Percentiles rank a stretch among this genome's conserved stretches.
Evolutionary conservation across 1,284 basidiomycete species (phyloP).

Genomic region (Singerocomus rubriflavus): DNA sequence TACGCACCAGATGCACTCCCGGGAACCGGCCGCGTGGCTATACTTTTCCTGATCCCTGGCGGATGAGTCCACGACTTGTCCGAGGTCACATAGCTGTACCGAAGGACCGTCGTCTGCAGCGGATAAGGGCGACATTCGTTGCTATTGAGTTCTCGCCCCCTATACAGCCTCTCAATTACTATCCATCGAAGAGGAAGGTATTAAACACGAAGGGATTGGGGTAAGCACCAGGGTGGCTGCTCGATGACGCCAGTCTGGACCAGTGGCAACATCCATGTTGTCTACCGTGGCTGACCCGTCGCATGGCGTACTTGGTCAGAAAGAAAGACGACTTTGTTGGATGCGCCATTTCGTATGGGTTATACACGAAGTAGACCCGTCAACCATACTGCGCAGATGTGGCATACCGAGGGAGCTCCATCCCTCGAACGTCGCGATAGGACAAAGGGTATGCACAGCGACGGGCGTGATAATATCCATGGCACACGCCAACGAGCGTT

Average conservation of each 20-base stretch:
- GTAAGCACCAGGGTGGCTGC: conserved; percentile 16
- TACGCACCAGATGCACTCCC: conserved; percentile 26
- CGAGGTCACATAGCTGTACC: conserved; percentile 26
- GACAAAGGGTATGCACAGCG: conserved; percentile 35
- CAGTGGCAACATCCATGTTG: conserved; percentile 31
- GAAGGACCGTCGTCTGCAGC: conserved; percentile 21
- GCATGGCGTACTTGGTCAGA: not conserved
- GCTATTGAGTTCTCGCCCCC: rapidly evolving
- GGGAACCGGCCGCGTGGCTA: not conserved
- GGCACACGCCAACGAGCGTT: conserved; percentile 37
- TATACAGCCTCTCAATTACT: conserved; percentile 5
- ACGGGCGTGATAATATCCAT: conserved; percentile 42
- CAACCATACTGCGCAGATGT: conserved; percentile 23
- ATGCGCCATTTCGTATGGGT: not conserved
- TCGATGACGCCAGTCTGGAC: conserved; percentile 20
- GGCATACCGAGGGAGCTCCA: conserved; percentile 14
- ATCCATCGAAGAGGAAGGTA: conserved; percentile 27
- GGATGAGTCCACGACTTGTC: conserved; percentile 13
- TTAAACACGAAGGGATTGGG: conserved; percentile 24
- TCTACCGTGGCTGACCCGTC: conserved; percentile 28
- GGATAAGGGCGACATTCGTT: not conserved
- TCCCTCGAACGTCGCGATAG: conserved; percentile 33
- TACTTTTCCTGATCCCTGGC: conserved; percentile 9
- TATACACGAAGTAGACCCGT: conserved; percentile 19
- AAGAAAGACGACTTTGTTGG: conserved; percentile 16